phyloP scores from a whole-genome alignment of 169 alveolate genomes.

The Plasmodium blacklocki region DNA sequence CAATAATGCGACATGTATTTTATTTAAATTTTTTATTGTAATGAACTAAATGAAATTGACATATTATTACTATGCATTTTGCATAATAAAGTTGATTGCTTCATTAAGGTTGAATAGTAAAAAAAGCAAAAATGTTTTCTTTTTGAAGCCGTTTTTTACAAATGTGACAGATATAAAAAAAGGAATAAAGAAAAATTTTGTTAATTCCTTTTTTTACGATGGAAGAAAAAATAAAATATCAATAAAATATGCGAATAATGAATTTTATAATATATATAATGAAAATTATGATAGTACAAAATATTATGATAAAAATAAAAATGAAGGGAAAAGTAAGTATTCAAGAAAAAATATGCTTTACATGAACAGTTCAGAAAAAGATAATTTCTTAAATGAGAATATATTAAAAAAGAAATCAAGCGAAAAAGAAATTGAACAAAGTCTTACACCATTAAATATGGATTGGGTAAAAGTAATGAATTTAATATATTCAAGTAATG shows the following conservation, averaged over 20 bases:
- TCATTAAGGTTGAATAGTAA: neutral
- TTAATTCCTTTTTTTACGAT: neutral
- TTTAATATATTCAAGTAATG: conserved; percentile 39
- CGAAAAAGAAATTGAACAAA: conserved; percentile 54
- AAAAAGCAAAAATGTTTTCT: neutral
- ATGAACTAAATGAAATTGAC: conserved; percentile 11
- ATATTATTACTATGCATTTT: conserved; percentile 15
- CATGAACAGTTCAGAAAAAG: neutral
- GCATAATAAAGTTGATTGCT: neutral
- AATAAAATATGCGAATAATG: too few relatives aligned
- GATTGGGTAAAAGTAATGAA: conserved; percentile 74
- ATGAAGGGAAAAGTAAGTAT: neutral
- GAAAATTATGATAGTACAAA: neutral
- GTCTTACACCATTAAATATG: conserved; percentile 56
- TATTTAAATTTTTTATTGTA: neutral
- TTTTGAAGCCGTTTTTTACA: neutral
- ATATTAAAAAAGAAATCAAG: conserved; percentile 26
- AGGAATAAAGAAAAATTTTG: neutral
- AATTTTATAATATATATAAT: neutral
- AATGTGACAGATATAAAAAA: neutral
- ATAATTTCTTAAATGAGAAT: conserved; percentile 10
- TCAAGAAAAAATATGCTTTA: neutral
- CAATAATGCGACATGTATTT: neutral
- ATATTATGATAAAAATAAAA: neutral
- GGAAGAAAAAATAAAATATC: too few relatives aligned